A percentile compares a stretch with the other conserved stretches of the same genome.
These are phyloP conservation scores for Paracamarosporium sp. DNA, from an alignment of 2,329 filamentous ascomycete species.

Conservation along the genomic window DNA sequence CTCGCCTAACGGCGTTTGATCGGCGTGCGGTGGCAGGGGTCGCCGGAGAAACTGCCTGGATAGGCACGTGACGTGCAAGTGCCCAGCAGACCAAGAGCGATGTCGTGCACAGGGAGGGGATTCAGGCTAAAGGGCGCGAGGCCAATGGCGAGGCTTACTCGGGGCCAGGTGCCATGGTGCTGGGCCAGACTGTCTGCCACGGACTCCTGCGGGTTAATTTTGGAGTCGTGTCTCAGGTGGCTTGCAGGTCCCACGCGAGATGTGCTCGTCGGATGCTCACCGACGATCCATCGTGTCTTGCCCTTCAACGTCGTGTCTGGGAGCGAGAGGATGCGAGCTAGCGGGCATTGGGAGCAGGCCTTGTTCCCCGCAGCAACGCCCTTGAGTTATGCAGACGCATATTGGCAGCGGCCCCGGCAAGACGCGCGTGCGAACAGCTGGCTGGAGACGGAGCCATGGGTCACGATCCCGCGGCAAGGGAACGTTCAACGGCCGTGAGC, in stretches of 20 bases:
- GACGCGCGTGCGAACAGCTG: slow-evolving; percentile 5
- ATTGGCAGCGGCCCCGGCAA: neutral
- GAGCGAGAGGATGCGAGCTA: no score
- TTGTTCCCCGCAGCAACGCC: neutral
- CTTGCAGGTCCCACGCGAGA: slow-evolving; percentile 4
- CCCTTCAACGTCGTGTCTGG: neutral
- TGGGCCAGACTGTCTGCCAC: neutral
- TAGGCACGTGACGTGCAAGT: neutral
- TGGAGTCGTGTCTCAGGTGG: neutral
- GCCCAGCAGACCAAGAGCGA: no score
- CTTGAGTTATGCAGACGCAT: neutral
- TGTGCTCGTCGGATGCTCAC: neutral
- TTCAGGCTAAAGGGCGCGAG: neutral
- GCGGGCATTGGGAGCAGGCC: no score
- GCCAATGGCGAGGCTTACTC: no score
- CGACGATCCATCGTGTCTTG: neutral
- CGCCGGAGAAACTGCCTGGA: neutral
- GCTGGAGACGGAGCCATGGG: slow-evolving; percentile 16
- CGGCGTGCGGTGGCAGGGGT: neutral
- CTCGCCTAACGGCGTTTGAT: slow-evolving; percentile 8
- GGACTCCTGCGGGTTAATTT: neutral
- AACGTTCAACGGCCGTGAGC: slow-evolving; percentile 12
- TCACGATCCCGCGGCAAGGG: slow-evolving; percentile 15
- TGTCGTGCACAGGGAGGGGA: neutral
- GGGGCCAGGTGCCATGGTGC: neutral